These are phyloP conservation scores for Bipolaris bicolor DNA, from an alignment of 2,329 filamentous ascomycete genomes.

Conservation along the genomic window DNA sequence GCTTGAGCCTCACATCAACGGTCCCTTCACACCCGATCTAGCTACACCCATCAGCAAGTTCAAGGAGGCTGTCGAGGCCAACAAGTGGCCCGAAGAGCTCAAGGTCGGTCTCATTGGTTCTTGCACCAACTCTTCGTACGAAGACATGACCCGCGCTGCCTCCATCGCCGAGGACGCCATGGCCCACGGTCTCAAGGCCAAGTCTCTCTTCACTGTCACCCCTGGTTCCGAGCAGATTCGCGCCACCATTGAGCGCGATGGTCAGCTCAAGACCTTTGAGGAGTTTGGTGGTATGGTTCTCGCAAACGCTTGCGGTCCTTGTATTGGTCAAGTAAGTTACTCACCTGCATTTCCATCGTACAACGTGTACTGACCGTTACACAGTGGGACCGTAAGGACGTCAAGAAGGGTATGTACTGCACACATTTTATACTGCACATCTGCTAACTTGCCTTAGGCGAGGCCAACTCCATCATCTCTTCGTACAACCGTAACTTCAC, in stretches of 20 bases:
- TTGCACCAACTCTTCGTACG: conserved; percentile 90
- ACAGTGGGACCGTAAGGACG: conserved; percentile 92
- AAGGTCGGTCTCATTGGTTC: conserved; percentile 97
- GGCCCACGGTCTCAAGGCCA: conserved; percentile 90
- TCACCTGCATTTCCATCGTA: background rate
- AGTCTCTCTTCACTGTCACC: conserved; percentile 91
- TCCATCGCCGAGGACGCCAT: conserved; percentile 91
- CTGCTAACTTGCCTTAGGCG: conserved; percentile 50
- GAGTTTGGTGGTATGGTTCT: conserved; percentile 94
- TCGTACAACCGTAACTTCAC: conserved; percentile 99
- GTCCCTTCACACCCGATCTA: conserved; percentile 97
- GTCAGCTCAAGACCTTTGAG: conserved; percentile 91
- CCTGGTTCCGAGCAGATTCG: conserved; percentile 97
- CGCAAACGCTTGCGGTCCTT: conserved; percentile 82
- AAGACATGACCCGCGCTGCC: conserved; percentile 92
- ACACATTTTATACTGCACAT: too few species aligned
- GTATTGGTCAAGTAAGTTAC: conserved; percentile 59
- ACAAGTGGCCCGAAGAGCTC: conserved; percentile 94
- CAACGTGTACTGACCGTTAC: conserved; percentile 1
- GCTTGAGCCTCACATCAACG: conserved; percentile 98
- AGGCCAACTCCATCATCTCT: conserved; percentile 94
- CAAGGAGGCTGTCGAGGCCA: conserved; percentile 89
- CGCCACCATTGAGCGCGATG: conserved; percentile 82
- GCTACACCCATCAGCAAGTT: conserved; percentile 98
- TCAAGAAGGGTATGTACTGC: conserved; percentile 72